Base-by-base conservation (phyloP, 345 rosid species). In the Heritiera fomes region DNA sequence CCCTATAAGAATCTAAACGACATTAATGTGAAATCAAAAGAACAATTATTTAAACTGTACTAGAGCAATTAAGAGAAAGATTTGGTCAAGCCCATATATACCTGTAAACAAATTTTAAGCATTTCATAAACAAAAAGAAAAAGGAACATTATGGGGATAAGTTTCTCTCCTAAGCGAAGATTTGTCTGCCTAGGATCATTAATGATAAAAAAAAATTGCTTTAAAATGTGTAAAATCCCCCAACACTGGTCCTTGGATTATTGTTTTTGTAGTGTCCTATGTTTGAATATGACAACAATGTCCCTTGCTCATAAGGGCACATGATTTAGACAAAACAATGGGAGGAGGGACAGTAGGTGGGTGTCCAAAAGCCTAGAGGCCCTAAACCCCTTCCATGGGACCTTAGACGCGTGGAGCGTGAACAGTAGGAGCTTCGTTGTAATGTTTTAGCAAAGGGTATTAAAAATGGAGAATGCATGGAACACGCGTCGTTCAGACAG, bases 261-360 rank as follows among this genome's bases (percentile, higher is more conserved):
- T 70, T 49, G 7, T 47, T 28, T 69, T 49, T 30, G 73, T n/a
- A 17, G 30, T 59, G 52, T 62, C 79, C 56, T 20, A 62, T 52
- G 77, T 75, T 78, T 55, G 7, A 32, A 61, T 67, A 40, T n/a
- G 55, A 60, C 76, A 14, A 74, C 63, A 9, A 38, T 67, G 58
- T 73, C 76, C 71, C 73, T 67, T 13, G 18, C 49, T n/a, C 53
- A 18, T 5, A 8, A n/a, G 52, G 77, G 80, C 65, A 40, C 67
- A 4, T 66, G 76, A 78, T 60, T n/a, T 5, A 15, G 59, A 71
- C 73, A 43, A 76, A 71, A 53, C 77, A 52, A 43, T 5, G 53
- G 52, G 49, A 9, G 41, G 6, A 41, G 6, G 30, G 28, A 10
- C 23, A 4, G 2, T 7, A 34, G 53, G 8, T 8, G 23, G 23